Evolutionary conservation across 108 stramenopile genomes (phyloP).

Genomic region (Cyclotella baltica): DNA sequence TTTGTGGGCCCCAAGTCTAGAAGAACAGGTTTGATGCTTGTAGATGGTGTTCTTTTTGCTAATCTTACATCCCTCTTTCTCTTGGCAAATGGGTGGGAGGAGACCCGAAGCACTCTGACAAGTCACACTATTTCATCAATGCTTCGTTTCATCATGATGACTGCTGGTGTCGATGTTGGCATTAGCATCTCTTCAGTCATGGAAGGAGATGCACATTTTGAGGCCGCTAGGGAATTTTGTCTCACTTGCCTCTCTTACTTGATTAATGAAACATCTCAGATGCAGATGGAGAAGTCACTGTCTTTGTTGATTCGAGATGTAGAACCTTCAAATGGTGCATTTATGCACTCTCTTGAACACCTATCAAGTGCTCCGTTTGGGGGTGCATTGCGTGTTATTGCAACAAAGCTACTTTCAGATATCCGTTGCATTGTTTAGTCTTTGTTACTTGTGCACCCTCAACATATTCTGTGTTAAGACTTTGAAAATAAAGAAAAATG

Average conservation of each 20-base stretch:
- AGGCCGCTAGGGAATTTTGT: constrained; percentile 66
- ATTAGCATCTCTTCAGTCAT: constrained; percentile 38
- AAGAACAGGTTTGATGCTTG: constrained; percentile 22
- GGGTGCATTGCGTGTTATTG: constrained; percentile 20
- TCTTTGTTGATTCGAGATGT: constrained; percentile 14
- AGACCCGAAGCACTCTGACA: constrained; percentile 32
- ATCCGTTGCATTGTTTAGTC: too few relatives aligned
- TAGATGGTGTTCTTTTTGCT: constrained; percentile 61
- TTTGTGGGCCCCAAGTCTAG: constrained; percentile 39
- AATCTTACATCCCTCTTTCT: constrained; percentile 57
- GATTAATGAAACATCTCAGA: constrained; percentile 26
- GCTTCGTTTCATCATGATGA: constrained; percentile 41
- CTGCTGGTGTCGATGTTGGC: constrained; percentile 37
- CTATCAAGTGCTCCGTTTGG: constrained; percentile 23
- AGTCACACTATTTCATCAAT: constrained; percentile 34
- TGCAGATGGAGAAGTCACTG: constrained; percentile 6
- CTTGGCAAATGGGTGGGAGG: constrained; percentile 48
- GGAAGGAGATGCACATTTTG: constrained; percentile 56
- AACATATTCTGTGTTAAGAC: too few relatives aligned
- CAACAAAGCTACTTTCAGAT: constrained; percentile 13
- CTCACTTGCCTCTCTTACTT: constrained; percentile 56
- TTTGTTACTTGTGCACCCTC: too few relatives aligned
- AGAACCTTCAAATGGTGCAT: constrained; percentile 14
- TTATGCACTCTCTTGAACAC: constrained; percentile 7
- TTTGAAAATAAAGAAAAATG: too few relatives aligned